phyloP scores from a whole-genome alignment of 2,329 filamentous ascomycete species.

The Ustulina deusta region DNA sequence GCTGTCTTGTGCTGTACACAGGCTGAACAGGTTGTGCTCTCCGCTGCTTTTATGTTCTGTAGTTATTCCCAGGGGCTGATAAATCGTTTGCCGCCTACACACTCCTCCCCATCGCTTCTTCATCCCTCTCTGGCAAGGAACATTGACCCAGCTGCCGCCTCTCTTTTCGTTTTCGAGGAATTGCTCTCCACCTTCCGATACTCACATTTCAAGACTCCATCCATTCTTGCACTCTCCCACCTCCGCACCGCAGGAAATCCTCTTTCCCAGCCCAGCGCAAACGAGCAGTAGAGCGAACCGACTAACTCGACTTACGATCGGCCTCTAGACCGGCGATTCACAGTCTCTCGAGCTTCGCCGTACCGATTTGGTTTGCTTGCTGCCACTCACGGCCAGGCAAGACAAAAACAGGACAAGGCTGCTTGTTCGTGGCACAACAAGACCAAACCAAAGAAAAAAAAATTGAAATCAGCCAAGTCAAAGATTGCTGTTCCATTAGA shows the following conservation, averaged over 20 bases:
- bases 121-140: constrained; percentile 40
- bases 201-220: constrained; percentile 26
- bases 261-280: constrained; percentile 27
- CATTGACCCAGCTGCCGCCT: constrained; percentile 21
- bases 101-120: constrained; percentile 37
- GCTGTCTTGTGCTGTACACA: constrained; percentile 35
- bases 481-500: constrained; percentile 12
- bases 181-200: constrained; percentile 31
- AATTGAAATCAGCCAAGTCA: constrained; percentile 11
- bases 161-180: constrained; percentile 29
- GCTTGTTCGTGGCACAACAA: constrained; percentile 30
- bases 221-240: constrained; percentile 2
- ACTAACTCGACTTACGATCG: constrained; percentile 21
- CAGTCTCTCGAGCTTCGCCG: constrained; percentile 14
- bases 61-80: constrained; percentile 45
- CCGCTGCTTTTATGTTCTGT: constrained; percentile 35
- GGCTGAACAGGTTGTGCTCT: constrained; percentile 31
- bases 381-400: constrained; percentile 22
- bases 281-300: constrained; percentile 24
- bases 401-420: constrained; percentile 27
- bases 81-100: constrained; percentile 43
- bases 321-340: constrained; percentile 4
- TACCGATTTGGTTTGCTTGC: constrained; percentile 30
- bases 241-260: constrained; percentile 20
- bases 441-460: constrained; percentile 24